These are phyloP conservation scores for Phialophora expanda DNA, from an alignment of 2,329 filamentous ascomycete species.

Conservation along the genomic window DNA sequence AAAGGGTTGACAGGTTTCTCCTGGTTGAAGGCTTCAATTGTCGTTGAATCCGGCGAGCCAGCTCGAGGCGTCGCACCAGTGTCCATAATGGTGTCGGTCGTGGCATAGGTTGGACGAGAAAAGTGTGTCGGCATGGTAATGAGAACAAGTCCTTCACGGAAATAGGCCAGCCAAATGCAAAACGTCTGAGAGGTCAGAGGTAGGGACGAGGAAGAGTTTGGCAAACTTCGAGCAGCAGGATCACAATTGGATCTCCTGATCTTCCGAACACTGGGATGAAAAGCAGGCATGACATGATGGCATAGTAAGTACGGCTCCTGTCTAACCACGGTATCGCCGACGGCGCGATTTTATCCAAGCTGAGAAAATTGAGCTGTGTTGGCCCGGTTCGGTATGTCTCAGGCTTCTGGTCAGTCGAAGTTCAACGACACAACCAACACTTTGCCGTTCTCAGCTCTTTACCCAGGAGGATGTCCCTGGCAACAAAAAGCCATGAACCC, in stretches of 20 bases:
- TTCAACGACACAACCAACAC: neutral
- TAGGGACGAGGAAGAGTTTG: neutral
- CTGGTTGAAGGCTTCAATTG: slow-evolving; percentile 9
- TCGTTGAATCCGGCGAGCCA: slow-evolving; percentile 23
- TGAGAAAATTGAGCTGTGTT: slow-evolving; percentile 10
- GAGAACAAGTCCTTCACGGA: neutral
- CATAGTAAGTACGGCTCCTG: neutral
- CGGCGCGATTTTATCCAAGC: neutral
- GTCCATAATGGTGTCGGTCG: slow-evolving; percentile 17
- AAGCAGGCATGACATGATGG: neutral
- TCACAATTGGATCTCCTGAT: neutral
- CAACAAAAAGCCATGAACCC: neutral
- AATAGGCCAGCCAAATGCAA: neutral
- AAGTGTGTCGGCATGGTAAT: slow-evolving; percentile 19
- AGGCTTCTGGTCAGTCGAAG: neutral
- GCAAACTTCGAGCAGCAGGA: neutral
- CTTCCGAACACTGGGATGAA: neutral
- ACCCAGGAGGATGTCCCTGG: neutral
- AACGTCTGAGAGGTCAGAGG: neutral
- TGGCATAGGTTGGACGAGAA: slow-evolving; percentile 21
- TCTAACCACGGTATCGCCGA: neutral
- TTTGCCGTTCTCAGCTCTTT: neutral
- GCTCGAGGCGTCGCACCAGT: slow-evolving; percentile 18
- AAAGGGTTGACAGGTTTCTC: slow-evolving; percentile 33
- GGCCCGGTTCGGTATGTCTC: slow-evolving; percentile 11